Evolutionary conservation across 192 early-diverging fungal genomes (phyloP).

Genomic region (Coemansia pectinata): DNA sequence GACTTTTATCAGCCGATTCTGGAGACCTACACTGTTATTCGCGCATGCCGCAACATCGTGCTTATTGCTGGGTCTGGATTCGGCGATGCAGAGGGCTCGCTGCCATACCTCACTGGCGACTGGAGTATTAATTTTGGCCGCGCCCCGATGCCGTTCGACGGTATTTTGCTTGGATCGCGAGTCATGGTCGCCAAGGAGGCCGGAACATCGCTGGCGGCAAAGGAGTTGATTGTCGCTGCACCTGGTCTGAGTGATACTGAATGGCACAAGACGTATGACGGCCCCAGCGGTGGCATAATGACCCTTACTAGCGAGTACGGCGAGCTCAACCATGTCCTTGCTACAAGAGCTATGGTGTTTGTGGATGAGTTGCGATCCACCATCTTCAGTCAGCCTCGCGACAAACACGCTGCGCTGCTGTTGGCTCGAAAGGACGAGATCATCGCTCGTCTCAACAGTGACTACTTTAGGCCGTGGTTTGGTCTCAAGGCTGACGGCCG

Average conservation of each 20-base stretch:
- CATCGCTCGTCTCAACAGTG: slow-evolving; percentile 83
- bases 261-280: slow-evolving; percentile 71
- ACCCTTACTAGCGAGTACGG: slow-evolving; percentile 89
- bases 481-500: slow-evolving; percentile 74
- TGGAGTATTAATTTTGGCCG: slow-evolving; percentile 76
- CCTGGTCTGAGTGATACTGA: slow-evolving; percentile 78
- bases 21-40: slow-evolving; percentile 64
- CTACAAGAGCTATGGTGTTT: slow-evolving; percentile 76
- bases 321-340: slow-evolving; percentile 91
- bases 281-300: slow-evolving; percentile 70
- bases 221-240: slow-evolving; percentile 84
- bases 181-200: slow-evolving; percentile 94
- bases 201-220: slow-evolving; percentile 73
- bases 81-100: slow-evolving; percentile 80
- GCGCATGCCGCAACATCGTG: slow-evolving; percentile 76
- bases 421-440: slow-evolving; percentile 75
- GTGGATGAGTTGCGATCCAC: slow-evolving; percentile 81
- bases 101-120: slow-evolving; percentile 92
- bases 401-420: slow-evolving; percentile 75
- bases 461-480: slow-evolving; percentile 95
- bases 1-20: slow-evolving; percentile 92
- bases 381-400: slow-evolving; percentile 79
- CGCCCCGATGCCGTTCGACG: slow-evolving; percentile 95
- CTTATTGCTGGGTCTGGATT: slow-evolving; percentile 92
- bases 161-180: slow-evolving; percentile 89